phyloP scores from a whole-genome alignment of 331 rosid genomes.

The Rosa hybrid region DNA sequence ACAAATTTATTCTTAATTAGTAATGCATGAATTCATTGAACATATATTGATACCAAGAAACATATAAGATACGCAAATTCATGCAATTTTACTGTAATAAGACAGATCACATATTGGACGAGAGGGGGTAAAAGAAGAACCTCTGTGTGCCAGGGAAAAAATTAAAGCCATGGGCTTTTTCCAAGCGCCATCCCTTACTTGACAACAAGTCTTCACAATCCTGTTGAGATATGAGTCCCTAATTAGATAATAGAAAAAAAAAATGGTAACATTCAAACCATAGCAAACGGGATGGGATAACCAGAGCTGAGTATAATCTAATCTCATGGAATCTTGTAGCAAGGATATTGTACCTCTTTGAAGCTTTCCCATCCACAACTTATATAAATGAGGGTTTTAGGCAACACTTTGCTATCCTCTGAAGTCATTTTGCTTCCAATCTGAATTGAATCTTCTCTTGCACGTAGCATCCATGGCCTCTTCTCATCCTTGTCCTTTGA shows the following conservation, averaged over 20 bases:
- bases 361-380: constrained; percentile 99
- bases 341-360: constrained; percentile 64
- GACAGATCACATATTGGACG: neutral
- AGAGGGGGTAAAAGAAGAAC: constrained; percentile 31
- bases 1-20: neutral
- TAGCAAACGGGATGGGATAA: neutral
- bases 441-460: constrained; percentile 75
- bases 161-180: constrained; percentile 82
- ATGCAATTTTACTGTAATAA: neutral
- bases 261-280: constrained; percentile 17
- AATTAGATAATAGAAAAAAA: constrained; percentile 6
- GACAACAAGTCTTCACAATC: constrained; percentile 86
- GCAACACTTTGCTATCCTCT: constrained; percentile 48
- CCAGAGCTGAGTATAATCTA: constrained; percentile 6
- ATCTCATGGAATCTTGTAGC: neutral
- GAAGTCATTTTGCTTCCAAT: constrained; percentile 52
- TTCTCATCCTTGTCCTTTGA: constrained; percentile 72
- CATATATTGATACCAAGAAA: neutral
- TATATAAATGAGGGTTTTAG: constrained; percentile 87
- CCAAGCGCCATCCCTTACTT: constrained; percentile 78
- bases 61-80: neutral
- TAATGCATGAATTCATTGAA: neutral
- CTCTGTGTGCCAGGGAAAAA: constrained; percentile 90
- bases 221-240: constrained; percentile 45
- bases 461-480: constrained; percentile 96